Base-by-base conservation (phyloP, 768 basidiomycete species). In the Tricholoma sp. region DNA sequence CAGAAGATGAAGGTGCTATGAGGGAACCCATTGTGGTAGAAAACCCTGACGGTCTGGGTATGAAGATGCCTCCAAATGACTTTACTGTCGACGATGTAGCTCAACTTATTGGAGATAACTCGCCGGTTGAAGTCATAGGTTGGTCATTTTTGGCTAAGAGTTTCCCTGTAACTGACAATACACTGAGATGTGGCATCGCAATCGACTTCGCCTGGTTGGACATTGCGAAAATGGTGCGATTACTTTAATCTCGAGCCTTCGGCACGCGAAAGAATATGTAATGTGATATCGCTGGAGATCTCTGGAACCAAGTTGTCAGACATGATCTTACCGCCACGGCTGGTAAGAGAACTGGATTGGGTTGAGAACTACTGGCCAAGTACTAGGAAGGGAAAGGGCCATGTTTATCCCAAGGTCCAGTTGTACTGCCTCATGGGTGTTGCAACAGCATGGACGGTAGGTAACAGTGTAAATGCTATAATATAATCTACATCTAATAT, bases 371-470 rank as follows among this genome's bases (percentile, higher is more conserved):
- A 86, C 69, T 99, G 96, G 96, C 94, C 94, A 0, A 79, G 78
- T 55, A 84, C 83, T 48, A 81, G 84, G 63, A 88, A 85, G 68
- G 84, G 85, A 36, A 83, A 83, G 62, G 84, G 86, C 0, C 81
- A 91, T 56, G 65, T 79, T 52, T 94, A 89, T 66, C 96, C 96
- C 6, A 96, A 96, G 65, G 96, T 99, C 1, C 94, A 96, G 65
- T 70, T 96, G 51, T 99, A 99, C 68, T 98, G 96, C 65, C 75
- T 99, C 56, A 99, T 99, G 97, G 91, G 93, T 33, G 94, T 96
- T 18, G 86, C 84, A 7, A 82, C 85, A 20, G 91, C 93, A 31
- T 98, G 95, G 93, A 99, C 96, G 59, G 95, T 94, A 62, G 66
- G 86, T 75, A 54, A 57, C 42, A 6, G 53, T 31, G 52, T 11